Base-by-base conservation (phyloP, 208 protist species). In the Lotmaria passim region DNA sequence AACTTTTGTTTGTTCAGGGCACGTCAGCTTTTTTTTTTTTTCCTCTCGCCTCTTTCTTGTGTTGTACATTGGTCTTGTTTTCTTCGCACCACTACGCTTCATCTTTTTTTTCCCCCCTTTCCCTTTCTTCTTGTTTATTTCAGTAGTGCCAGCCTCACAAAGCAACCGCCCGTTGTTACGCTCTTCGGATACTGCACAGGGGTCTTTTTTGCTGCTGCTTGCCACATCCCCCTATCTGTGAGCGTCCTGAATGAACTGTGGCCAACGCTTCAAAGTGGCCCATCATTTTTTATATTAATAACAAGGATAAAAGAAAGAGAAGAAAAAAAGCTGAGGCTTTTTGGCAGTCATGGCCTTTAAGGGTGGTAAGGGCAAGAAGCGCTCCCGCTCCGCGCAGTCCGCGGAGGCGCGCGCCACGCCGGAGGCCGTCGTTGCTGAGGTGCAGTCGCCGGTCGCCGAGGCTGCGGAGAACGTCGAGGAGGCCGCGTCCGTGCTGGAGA, bases 341-440 rank as follows among this genome's bases (percentile, higher is more conserved):
- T 3, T 3, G 12, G 30, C 23, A 15, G 4, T 12, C 4, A 66
- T 66, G 47, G 60, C 43, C 15, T 34, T 60, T 24, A 75, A 75
- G 44, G 39, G 30, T 11, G 43, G 59, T 10, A 73, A 79, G 55
- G 47, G 39, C 2, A 48, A 71, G 57, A 86, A 82, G 63, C 72
- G 74, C 28, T 41, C 61, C n/a, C 72, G 73, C 31, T 62, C 72
- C 2, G 53, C 67, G 36, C 24, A 47, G 48, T 46, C 62, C 14
- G 60, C 46, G 24, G 47, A 53, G 52, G 57, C 60, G 5, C 41
- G 57, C 41, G 57, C 57, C 26, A 50, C 31, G 39, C 38, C 57
- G 59, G 33, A 41, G 19, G 34, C 33, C 7, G 50, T 69, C 2
- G 28, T 28, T 7, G 28, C 60, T 5, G n/a, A 44, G 39, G 48